These are phyloP conservation scores for Didymella glomerata DNA, from an alignment of 2,329 filamentous ascomycete genomes.

Conservation along the genomic window DNA sequence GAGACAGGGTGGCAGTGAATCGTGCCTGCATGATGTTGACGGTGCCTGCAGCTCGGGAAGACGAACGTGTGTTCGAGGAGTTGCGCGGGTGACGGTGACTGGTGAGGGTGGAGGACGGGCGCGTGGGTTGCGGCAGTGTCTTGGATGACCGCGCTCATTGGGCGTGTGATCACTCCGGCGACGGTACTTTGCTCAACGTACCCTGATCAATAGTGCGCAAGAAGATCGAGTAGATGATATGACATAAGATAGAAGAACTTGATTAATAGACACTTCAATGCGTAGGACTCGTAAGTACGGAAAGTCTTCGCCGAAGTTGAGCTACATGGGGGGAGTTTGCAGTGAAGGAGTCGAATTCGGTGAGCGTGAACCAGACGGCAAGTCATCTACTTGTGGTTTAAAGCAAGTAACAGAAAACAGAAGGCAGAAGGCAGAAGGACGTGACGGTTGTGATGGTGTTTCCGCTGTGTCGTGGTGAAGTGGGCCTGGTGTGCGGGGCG, in stretches of 20 bases:
- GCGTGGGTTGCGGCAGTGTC: slow-evolving; percentile 43
- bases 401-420: too few relatives aligned
- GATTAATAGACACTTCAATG: background rate
- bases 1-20: slow-evolving; percentile 34
- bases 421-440: too few relatives aligned
- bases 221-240: background rate
- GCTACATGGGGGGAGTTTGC: too few relatives aligned
- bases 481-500: background rate
- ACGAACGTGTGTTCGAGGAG: slow-evolving; percentile 41
- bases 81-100: slow-evolving; percentile 39
- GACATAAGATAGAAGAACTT: background rate
- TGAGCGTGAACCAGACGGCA: too few relatives aligned
- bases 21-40: slow-evolving; percentile 42
- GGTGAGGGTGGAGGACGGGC: slow-evolving; percentile 36
- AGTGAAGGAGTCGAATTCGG: too few relatives aligned
- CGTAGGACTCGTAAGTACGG: background rate
- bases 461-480: background rate
- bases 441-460: too few relatives aligned
- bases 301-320: background rate
- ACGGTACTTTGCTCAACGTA: background rate
- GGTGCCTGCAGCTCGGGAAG: slow-evolving; percentile 38
- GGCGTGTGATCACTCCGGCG: slow-evolving; percentile 35
- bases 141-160: slow-evolving; percentile 41
- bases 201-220: background rate
- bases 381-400: too few relatives aligned